Evolutionary conservation across 129 eudicot species (phyloP), one percentile per base, ranked within the genome.

Genomic region (Deinandra increscens): DNA sequence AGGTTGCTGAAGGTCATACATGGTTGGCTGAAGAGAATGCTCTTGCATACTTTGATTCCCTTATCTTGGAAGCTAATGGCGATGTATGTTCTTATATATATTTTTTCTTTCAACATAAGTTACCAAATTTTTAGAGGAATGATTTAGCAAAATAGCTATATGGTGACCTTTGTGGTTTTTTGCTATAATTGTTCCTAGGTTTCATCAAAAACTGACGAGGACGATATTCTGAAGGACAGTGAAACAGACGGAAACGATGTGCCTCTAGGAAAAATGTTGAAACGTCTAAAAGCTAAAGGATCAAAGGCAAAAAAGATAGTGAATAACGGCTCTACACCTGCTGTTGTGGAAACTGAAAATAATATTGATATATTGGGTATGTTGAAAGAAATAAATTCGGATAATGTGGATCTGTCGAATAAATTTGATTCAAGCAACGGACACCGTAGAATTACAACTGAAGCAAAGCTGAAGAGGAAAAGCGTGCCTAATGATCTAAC

Each of bases 1-100:
- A 89, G 96, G 85, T 74, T 64, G 80, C 63, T 66, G 92, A 85
- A 80, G 86, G 81, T 37, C 72, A 34, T 70, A 87, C 95, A 61
- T 93, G 99, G 99, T 71, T 89, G 89, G 91, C 92, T 75, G 95
- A 89, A 65, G 99, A 83, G 36, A 78, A 64, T 66, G 81, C 79
- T 17, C 53, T 84, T 58, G 87, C 80, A 23, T 84, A 93, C 81
- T 89, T 93, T 72, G 83, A 85, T 34, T 89, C 95, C 48, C 84
- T 89, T 62, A 72, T 79, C 64, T 61, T 89, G 55, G 88, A 93
- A 54, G 84, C 89, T 38, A 89, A 89, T 72, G 88, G 82, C 70
- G 77, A 75, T 41, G 99, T 93, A 89, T 75, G 88, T 60, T 42
- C 75, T 15, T 50, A 46, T 50, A 26, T 36, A 2, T 13, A 11